Conservation (phyloP, 225 moss, liverwort and hornwort species). For the Marchantia polymorpha region DNA sequence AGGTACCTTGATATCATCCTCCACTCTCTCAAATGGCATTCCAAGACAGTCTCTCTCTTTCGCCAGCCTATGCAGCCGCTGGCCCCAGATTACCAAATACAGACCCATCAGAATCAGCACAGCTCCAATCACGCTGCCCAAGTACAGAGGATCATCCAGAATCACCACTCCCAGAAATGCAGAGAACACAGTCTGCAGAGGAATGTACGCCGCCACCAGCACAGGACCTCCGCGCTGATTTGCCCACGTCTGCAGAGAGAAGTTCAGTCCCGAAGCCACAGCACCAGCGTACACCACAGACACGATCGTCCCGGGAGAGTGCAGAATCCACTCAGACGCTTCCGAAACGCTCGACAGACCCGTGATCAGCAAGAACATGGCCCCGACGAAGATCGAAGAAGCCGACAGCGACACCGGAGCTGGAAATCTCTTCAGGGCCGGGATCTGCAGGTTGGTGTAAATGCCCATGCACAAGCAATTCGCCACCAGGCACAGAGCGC, state of each 20-base stretch:
- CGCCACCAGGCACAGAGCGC: slow-evolving; percentile 36
- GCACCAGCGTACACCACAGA: no score
- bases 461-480: slow-evolving; percentile 48
- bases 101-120: slow-evolving; percentile 51
- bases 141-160: slow-evolving; percentile 51
- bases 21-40: slow-evolving; percentile 28
- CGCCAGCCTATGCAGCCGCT: slow-evolving; percentile 36
- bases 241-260: slow-evolving; percentile 55
- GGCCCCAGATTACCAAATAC: slow-evolving; percentile 76
- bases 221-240: slow-evolving; percentile 64
- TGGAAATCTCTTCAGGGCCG: no score
- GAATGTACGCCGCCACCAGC: slow-evolving; percentile 60
- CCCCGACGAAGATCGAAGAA: no score
- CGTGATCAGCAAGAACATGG: no score
- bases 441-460: slow-evolving; percentile 32
- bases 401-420: no score
- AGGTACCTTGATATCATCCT: slow-evolving; percentile 22
- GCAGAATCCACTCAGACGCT: no score
- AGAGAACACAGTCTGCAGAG: slow-evolving; percentile 46
- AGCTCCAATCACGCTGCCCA: slow-evolving; percentile 75
- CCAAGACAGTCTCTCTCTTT: slow-evolving; percentile 27
- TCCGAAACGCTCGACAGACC: no score
- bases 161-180: slow-evolving; percentile 24
- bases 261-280: slow-evolving; percentile 37
- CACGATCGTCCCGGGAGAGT: no score